These are phyloP conservation scores for Clitopilus passeckerianus DNA, from an alignment of 768 basidiomycete genomes.

Conservation along the genomic window DNA sequence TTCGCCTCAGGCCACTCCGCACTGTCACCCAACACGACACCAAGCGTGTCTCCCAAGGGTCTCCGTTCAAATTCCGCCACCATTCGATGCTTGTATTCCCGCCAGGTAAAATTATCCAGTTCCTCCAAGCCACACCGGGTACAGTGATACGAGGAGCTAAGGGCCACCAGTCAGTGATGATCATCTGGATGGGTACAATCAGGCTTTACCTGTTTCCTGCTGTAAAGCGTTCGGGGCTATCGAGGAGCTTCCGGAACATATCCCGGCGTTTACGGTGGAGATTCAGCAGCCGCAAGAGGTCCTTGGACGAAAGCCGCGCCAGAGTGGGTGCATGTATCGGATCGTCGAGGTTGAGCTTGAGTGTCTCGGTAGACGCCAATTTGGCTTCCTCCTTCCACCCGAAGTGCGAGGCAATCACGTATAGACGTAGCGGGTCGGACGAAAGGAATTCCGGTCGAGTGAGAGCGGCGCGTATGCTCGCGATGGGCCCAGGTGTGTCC, in stretches of 20 bases:
- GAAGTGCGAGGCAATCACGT: conserved; percentile 54
- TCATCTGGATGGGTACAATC: not conserved
- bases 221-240: conserved; percentile 58
- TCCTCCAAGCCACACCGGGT: conserved; percentile 45
- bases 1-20: conserved; percentile 53
- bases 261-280: conserved; percentile 55
- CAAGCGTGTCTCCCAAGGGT: conserved; percentile 55
- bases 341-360: conserved; percentile 46
- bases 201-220: conserved; percentile 35
- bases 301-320: conserved; percentile 41
- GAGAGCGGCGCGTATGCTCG: conserved; percentile 49
- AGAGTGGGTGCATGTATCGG: conserved; percentile 36
- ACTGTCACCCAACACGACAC: conserved; percentile 32
- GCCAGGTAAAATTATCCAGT: conserved; percentile 60
- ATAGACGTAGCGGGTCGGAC: conserved; percentile 43
- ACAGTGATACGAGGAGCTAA: conserved; percentile 37
- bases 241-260: conserved; percentile 41
- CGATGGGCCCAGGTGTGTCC: conserved; percentile 58
- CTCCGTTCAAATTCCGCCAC: conserved; percentile 53
- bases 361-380: conserved; percentile 51
- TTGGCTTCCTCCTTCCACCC: conserved; percentile 57
- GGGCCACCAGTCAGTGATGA: not conserved
- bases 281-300: conserved; percentile 48
- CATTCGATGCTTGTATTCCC: conserved; percentile 53
- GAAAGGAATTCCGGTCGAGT: conserved; percentile 41